A percentile compares a stretch with the other conserved stretches of the same genome.
phyloP scores from a whole-genome alignment of 2,329 filamentous ascomycete genomes.

The Hawksworthiomyces lignivorus region DNA sequence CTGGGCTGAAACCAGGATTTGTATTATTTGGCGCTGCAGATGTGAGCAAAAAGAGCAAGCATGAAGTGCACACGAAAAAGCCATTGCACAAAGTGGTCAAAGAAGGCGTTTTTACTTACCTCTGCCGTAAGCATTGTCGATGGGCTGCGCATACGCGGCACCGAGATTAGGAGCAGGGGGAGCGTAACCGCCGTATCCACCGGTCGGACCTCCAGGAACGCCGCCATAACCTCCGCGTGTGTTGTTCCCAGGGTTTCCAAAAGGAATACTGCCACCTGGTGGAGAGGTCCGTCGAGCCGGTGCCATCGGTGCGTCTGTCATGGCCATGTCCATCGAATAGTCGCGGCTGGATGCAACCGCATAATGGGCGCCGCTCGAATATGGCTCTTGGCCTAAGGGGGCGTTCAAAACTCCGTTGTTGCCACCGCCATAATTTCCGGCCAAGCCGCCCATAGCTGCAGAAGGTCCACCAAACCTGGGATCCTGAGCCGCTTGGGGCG shows the following conservation, averaged over 20 bases:
- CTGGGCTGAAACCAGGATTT: slow-evolving; percentile 29
- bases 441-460: not conserved
- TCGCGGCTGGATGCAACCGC: slow-evolving; percentile 4
- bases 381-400: slow-evolving; percentile 11
- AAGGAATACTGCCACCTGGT: slow-evolving; percentile 1
- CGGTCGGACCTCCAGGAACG: slow-evolving; percentile 24
- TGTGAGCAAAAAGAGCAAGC: slow-evolving; percentile 2
- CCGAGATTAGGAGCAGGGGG: slow-evolving; percentile 19
- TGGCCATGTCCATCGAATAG: slow-evolving; percentile 13
- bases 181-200: slow-evolving; percentile 54
- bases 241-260: slow-evolving; percentile 5
- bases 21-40: slow-evolving; percentile 34
- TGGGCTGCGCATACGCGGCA: slow-evolving; percentile 11
- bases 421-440: not conserved
- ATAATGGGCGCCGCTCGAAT: slow-evolving; percentile 11
- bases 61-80: not conserved
- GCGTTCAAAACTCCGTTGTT: not conserved
- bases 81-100: slow-evolving; percentile 7
- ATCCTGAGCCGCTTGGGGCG: slow-evolving; percentile 7
- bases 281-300: slow-evolving; percentile 11
- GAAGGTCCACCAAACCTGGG: slow-evolving; percentile 8
- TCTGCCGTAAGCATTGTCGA: slow-evolving; percentile 14
- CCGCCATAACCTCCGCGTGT: slow-evolving; percentile 3
- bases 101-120: slow-evolving; percentile 11
- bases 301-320: slow-evolving; percentile 9